Percentiles rank a stretch among this genome's conserved stretches.
Evolutionary conservation across 2,329 filamentous ascomycete genomes (phyloP).

Genomic region (Aspergillus glaucus): DNA sequence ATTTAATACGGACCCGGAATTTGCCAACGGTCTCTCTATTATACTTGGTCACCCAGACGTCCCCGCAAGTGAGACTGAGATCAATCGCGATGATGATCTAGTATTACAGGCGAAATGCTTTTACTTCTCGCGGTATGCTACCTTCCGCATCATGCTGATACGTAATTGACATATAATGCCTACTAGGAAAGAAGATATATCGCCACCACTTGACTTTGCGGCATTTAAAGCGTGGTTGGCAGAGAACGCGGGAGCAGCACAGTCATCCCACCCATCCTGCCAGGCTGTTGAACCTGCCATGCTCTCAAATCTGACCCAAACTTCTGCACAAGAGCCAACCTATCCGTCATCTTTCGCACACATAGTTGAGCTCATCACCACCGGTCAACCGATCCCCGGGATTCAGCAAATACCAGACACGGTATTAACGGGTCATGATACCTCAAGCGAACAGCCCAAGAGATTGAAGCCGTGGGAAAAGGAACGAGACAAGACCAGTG

Average conservation of each 20-base stretch:
- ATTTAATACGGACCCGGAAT: slow-evolving; percentile 39
- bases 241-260: slow-evolving; percentile 8
- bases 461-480: slow-evolving; percentile 78
- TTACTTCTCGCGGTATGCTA: slow-evolving; percentile 39
- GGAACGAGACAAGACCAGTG: slow-evolving; percentile 21
- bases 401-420: slow-evolving; percentile 82
- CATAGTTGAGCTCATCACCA: slow-evolving; percentile 77
- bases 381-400: slow-evolving; percentile 75
- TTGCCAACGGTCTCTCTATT: slow-evolving; percentile 41
- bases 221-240: slow-evolving; percentile 61
- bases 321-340: slow-evolving; percentile 50
- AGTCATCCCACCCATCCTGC: slow-evolving; percentile 1
- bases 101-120: slow-evolving; percentile 44
- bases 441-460: slow-evolving; percentile 45
- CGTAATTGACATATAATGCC: background rate
- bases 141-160: background rate
- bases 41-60: slow-evolving; percentile 39
- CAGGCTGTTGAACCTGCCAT: slow-evolving; percentile 4
- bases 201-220: slow-evolving; percentile 54
- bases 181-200: slow-evolving; percentile 32
- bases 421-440: slow-evolving; percentile 64
- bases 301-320: slow-evolving; percentile 7
- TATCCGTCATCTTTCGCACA: slow-evolving; percentile 81
- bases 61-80: slow-evolving; percentile 33
- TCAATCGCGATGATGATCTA: slow-evolving; percentile 35